phyloP scores from a whole-genome alignment of 2,329 filamentous ascomycete species.

The Fusarium duplospermum region DNA sequence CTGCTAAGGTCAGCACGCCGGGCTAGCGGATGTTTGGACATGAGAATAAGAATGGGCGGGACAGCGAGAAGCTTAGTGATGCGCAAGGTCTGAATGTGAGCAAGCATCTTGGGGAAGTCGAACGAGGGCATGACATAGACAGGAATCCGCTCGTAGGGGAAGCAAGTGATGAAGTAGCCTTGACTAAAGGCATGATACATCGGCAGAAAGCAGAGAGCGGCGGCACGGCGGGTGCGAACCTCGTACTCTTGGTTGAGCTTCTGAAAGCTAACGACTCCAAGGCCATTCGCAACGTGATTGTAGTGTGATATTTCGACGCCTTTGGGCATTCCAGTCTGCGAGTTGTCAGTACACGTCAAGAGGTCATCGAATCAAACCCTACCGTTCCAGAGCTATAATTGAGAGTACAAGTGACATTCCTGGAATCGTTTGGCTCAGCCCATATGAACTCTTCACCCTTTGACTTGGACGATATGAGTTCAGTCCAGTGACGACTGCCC shows the following conservation, averaged over 20 bases:
- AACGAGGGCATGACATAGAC: conserved; percentile 85
- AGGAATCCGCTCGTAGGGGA: conserved; percentile 67
- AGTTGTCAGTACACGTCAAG: conserved; percentile 3
- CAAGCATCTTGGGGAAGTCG: conserved; percentile 78
- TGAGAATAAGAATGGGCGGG: conserved; percentile 78
- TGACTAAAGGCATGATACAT: conserved; percentile 83
- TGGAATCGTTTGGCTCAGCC: conserved; percentile 65
- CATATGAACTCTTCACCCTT: conserved; percentile 72
- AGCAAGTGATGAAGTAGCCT: conserved; percentile 73
- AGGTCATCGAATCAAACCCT: conserved; percentile 4
- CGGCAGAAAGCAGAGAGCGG: conserved; percentile 76
- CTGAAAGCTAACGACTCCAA: conserved; percentile 62
- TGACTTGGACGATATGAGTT: conserved; percentile 63
- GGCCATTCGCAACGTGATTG: conserved; percentile 79
- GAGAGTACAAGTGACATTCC: conserved; percentile 70
- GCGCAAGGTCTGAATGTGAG: conserved; percentile 73
- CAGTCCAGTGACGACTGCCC: conserved; percentile 68
- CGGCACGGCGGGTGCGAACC: conserved; percentile 51
- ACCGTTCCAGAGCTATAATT: conserved; percentile 82
- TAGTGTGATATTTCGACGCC: conserved; percentile 85
- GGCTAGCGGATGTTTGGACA: conserved; percentile 77
- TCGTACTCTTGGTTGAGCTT: conserved; percentile 63
- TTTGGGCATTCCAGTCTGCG: conserved; percentile 79
- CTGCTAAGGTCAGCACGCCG: conserved; percentile 76
- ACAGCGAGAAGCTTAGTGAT: conserved; percentile 76